phyloP scores from a whole-genome alignment of 306 rosid genomes.

The Cicer bijugum region DNA sequence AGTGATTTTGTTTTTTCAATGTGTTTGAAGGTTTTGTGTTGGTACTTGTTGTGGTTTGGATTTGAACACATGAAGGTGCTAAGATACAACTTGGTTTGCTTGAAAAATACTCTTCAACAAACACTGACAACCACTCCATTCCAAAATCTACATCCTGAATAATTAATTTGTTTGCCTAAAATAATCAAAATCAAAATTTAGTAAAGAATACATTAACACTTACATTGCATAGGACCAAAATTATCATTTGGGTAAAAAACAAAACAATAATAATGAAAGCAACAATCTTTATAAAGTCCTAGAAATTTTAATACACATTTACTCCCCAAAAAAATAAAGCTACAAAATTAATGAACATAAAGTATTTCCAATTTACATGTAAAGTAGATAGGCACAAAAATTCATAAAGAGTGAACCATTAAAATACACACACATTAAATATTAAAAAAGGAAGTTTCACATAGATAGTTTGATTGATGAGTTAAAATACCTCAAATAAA shows the following conservation, averaged over 20 bases:
- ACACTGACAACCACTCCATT: slow-evolving; percentile 64
- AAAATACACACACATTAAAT: too few relatives aligned
- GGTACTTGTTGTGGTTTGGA: slow-evolving; percentile 3
- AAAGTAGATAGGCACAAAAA: too few relatives aligned
- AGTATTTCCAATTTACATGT: background rate
- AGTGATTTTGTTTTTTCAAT: slow-evolving; percentile 29
- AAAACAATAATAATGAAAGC: background rate
- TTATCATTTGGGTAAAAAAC: too few relatives aligned
- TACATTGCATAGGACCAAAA: slow-evolving; percentile 10
- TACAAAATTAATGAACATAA: background rate
- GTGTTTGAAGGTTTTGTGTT: slow-evolving; percentile 47
- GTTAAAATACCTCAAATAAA: too few relatives aligned
- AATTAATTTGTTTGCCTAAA: background rate
- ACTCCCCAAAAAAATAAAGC: background rate
- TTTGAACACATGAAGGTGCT: slow-evolving; percentile 45
- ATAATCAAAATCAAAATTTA: slow-evolving; percentile 13
- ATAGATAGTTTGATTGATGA: too few relatives aligned
- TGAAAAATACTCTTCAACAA: slow-evolving; percentile 69
- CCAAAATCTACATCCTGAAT: slow-evolving; percentile 37
- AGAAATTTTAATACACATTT: background rate
- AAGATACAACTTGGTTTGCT: slow-evolving; percentile 56
- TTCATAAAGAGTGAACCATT: too few relatives aligned
- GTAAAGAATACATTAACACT: background rate
- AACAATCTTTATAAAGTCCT: background rate
- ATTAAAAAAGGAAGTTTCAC: too few relatives aligned